Percentiles rank a stretch among this genome's conserved stretches.
Conservation (phyloP, 345 rosid species). For the Microthlaspi erraticum region DNA sequence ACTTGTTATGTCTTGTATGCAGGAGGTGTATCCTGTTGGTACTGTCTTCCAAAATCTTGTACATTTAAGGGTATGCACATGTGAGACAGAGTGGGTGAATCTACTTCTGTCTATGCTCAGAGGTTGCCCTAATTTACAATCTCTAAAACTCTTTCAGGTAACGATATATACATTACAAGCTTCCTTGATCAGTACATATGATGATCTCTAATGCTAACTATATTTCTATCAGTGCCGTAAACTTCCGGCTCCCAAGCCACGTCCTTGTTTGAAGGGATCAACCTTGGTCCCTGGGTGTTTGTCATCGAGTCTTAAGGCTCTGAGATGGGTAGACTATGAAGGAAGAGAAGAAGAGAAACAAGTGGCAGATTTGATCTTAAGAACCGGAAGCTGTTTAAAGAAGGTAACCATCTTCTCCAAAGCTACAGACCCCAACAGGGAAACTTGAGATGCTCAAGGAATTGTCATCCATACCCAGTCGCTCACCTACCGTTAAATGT, state of each 20-base stretch:
- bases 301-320: constrained; percentile 12
- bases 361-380: background rate
- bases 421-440: background rate
- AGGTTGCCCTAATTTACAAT: too few relatives aligned
- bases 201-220: too few relatives aligned
- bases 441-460: constrained; percentile 14
- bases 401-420: background rate
- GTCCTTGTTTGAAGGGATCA: background rate
- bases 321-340: background rate
- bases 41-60: background rate
- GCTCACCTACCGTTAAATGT: constrained; percentile 17
- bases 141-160: background rate
- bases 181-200: too few relatives aligned
- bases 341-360: constrained; percentile 17
- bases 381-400: background rate
- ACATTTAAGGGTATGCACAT: background rate
- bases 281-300: background rate
- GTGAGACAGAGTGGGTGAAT: too few relatives aligned
- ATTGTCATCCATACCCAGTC: background rate
- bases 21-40: constrained; percentile 1
- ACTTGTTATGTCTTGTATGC: too few relatives aligned
- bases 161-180: background rate
- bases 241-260: background rate
- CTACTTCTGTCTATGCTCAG: too few relatives aligned
- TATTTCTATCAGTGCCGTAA: too few relatives aligned